Evolutionary conservation across 1,284 basidiomycete genomes (phyloP), one percentile per base, ranked within the genome.

Genomic region (Thelephora terrestris): DNA sequence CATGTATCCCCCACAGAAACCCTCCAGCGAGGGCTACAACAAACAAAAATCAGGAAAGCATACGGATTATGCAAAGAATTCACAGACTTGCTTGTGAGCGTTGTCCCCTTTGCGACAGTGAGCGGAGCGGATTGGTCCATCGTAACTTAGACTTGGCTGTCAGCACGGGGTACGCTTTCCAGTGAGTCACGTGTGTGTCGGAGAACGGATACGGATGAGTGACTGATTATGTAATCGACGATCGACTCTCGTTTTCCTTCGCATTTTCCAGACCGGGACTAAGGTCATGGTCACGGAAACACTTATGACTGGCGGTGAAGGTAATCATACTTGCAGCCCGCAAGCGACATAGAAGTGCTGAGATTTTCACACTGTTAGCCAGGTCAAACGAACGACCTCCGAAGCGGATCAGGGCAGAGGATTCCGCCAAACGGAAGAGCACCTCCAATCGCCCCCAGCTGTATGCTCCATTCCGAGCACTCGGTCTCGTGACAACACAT

Each of bases 401-500:
- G 18, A 67, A 68, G 55, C 60, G 62, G 20, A 53, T 55, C n/a
- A 58, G 65, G 36, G 52, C 59, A 3, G 59, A 61, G 7, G 20
- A 61, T 48, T 7, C 61, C 54, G n/a, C 57, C 49, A 46, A 61
- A 57, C 46, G 57, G 52, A 40, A 59, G 27, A 52, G 51, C 21
- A 12, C 51, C 20, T 43, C 53, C 10, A 55, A 50, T 32, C 69
- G 73, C 56, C 71, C 71, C 1, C 73, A 75, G 39, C 78, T 99
- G 44, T 99, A 96, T 65, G 87, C 85, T 4, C 96, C 96, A 5
- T 99, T 99, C 65, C 79, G 96, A 52, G 93, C 93, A 2, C 78
- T 99, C 12, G 94, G 95, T 23, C 78, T 93, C 54, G 78, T 99
- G 58, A 92, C 93, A 40, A 95, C 96, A 62, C 79, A 86, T 67